These are phyloP conservation scores for Hypoxylon subgilvum DNA, from an alignment of 495 filamentous ascomycete genomes.

Conservation along the genomic window DNA sequence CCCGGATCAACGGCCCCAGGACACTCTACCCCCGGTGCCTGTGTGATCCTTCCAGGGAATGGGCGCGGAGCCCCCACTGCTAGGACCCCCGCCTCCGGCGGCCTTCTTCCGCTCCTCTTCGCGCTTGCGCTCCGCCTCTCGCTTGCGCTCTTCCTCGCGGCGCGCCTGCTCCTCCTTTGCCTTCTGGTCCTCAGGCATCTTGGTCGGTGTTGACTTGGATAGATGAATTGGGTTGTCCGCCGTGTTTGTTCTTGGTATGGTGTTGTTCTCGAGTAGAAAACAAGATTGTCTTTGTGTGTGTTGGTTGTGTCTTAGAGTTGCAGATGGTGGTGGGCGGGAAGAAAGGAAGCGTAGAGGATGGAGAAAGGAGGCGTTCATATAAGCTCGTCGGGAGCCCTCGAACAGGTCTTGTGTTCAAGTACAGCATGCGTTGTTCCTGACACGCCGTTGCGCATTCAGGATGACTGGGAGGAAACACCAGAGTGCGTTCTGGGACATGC, in stretches of 20 bases:
- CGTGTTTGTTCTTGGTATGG: background rate
- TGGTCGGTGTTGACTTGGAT: background rate
- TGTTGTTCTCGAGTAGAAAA: no score
- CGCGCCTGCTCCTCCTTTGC: background rate
- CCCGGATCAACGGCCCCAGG: conserved; percentile 7
- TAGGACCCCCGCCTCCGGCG: background rate
- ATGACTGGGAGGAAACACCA: no score
- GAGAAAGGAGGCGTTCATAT: no score
- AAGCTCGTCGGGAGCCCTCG: no score
- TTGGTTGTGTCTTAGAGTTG: no score
- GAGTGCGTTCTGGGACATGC: no score
- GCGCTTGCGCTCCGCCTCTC: background rate
- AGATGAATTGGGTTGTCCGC: background rate
- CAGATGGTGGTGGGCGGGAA: no score
- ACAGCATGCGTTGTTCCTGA: no score
- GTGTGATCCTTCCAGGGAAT: conserved; percentile 15
- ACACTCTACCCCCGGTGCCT: background rate
- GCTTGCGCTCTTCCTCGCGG: background rate
- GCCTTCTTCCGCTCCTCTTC: background rate
- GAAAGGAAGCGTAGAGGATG: no score
- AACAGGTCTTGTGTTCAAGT: no score
- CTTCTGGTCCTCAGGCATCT: conserved; percentile 5
- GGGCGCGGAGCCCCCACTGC: background rate
- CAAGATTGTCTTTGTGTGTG: no score
- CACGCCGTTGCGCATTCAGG: no score